These are phyloP conservation scores for Cucurbita ficifolia DNA, from an alignment of 306 rosid species.

Conservation along the genomic window DNA sequence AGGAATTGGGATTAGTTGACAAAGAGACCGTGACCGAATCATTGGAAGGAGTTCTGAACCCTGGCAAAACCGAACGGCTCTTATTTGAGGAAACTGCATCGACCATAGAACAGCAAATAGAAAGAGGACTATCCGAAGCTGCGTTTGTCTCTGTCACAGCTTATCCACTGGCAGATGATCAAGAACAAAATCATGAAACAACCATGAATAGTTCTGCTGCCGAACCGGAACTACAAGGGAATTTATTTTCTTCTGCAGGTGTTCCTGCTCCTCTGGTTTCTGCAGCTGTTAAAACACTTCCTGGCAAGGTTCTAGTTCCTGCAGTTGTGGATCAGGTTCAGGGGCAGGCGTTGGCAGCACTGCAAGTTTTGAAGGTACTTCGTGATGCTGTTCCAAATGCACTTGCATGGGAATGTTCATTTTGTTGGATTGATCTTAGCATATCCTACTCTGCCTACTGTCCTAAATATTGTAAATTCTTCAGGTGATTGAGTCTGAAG, in stretches of 20 bases:
- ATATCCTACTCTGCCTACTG: neutral
- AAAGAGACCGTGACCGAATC: slow-evolving; percentile 23
- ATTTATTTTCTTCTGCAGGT: slow-evolving; percentile 70
- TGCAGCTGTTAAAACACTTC: slow-evolving; percentile 53
- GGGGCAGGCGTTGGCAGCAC: slow-evolving; percentile 84
- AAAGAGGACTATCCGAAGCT: slow-evolving; percentile 19
- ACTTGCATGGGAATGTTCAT: neutral
- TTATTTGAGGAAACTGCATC: neutral
- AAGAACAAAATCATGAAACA: slow-evolving; percentile 16
- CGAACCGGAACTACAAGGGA: slow-evolving; percentile 39
- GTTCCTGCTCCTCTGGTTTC: slow-evolving; percentile 90
- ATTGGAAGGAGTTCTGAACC: slow-evolving; percentile 22
- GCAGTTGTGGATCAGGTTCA: slow-evolving; percentile 92
- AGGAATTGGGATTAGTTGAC: slow-evolving; percentile 16
- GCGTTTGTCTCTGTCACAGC: slow-evolving; percentile 16
- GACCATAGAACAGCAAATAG: slow-evolving; percentile 7
- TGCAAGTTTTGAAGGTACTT: slow-evolving; percentile 82
- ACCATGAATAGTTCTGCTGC: slow-evolving; percentile 28
- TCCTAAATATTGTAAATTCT: neutral
- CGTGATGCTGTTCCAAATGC: neutral
- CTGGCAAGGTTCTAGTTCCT: slow-evolving; percentile 91
- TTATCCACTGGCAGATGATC: slow-evolving; percentile 23
- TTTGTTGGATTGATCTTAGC: neutral
- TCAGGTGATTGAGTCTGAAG: slow-evolving; percentile 83
- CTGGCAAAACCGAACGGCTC: neutral